Conservation (phyloP, 257 asterid species). For the Agastache rugosa region DNA sequence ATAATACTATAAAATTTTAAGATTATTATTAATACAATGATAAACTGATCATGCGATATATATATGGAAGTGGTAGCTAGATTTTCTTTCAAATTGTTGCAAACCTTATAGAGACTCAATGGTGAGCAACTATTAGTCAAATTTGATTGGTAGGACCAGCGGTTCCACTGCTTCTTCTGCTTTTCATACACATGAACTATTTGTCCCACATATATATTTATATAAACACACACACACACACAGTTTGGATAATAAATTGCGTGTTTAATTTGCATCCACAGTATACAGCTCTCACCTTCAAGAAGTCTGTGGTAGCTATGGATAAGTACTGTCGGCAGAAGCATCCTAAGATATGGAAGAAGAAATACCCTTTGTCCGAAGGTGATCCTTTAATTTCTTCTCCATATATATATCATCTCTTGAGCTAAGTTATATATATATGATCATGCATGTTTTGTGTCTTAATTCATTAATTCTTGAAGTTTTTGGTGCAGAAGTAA, state of each 20-base stretch:
- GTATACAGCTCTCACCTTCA: neutral
- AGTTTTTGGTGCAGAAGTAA: conserved; percentile 55
- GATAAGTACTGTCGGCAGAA: conserved; percentile 38
- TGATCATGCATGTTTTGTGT: neutral
- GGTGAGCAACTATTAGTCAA: conserved; percentile 40
- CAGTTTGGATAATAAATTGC: neutral
- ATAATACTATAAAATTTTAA: too few relatives aligned
- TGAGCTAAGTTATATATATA: too few relatives aligned
- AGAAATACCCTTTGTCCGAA: conserved; percentile 20
- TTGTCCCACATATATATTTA: neutral
- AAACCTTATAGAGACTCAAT: neutral
- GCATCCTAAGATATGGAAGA: conserved; percentile 25
- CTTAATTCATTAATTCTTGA: neutral
- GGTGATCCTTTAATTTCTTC: conserved; percentile 23
- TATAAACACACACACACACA: neutral
- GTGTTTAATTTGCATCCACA: neutral
- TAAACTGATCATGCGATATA: neutral
- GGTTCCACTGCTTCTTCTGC: conserved; percentile 28
- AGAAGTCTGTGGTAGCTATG: conserved; percentile 28
- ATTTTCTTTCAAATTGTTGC: neutral
- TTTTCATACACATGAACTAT: too few relatives aligned
- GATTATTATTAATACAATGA: too few relatives aligned
- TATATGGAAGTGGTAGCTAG: neutral
- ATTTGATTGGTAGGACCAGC: conserved; percentile 41
- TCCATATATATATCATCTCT: neutral